Evolutionary conservation across 179 eudicot genomes (phyloP), one percentile per base, ranked within the genome.

Genomic region (Carnegiea gigantea): DNA sequence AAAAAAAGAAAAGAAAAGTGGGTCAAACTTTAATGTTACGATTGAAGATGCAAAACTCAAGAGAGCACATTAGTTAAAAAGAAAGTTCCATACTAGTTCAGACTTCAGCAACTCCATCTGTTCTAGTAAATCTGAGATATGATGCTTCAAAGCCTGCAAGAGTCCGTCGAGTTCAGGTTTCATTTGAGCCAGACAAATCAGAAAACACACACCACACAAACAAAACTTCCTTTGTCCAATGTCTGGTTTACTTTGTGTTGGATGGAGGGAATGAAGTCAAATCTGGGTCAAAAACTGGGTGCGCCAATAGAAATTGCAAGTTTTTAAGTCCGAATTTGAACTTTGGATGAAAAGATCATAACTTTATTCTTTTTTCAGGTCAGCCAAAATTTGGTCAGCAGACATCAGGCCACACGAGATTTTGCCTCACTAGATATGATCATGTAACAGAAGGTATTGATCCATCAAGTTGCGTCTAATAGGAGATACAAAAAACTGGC

Each of bases 111-210:
- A 84, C 86, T 90, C 93, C 67, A 97, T 85, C 82, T 84, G 91
- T 73, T 88, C 92, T 51, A 79, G 87, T 78, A 97, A 87, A 83
- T 88, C 88, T 57, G 85, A 78, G 21, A 95, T 83, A 80, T 92
- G 96, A 92, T 91, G 93, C 89, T 87, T 93, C 78, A 95, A 89
- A 33, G 90, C 98, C 98, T 93, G 90, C 71, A 90, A 68, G 80
- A 64, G 46, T 70, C 43, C 54, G 62, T 62, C 38, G 33, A 46
- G 49, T 20, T 57, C 44, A 26, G 71, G 71, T 24, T 26, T 28
- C 12, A 13, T 26, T 65, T 28, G 20, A 65, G 71, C 8, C 71
- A 65, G 71, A 26, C 71, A 65, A 60, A 57, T 28, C 33, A 17
- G 71, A 67, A 9, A 24, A 12, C 14, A 67, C 18, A 24, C 70